Percentiles rank a stretch among this genome's conserved stretches.
These are phyloP conservation scores for Rossbeevera mucosa DNA, from an alignment of 768 basidiomycete genomes.

Conservation along the genomic window DNA sequence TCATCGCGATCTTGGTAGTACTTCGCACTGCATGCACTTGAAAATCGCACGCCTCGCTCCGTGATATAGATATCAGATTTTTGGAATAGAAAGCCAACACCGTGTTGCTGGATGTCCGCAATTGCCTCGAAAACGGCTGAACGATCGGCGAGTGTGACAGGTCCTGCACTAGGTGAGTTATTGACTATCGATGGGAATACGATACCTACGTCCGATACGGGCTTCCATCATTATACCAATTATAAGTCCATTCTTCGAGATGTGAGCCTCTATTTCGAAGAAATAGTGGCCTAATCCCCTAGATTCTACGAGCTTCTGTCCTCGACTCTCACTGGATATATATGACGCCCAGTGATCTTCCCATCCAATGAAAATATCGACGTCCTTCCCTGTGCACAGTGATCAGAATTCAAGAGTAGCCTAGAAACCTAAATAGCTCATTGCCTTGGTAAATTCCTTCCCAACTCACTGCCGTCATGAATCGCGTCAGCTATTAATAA, in stretches of 20 bases:
- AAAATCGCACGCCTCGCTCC: constrained; percentile 27
- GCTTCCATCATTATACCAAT: constrained; percentile 31
- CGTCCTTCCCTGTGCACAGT: constrained; percentile 18
- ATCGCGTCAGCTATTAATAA: constrained; percentile 24
- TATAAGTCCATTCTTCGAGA: constrained; percentile 26
- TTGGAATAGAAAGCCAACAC: constrained; percentile 18
- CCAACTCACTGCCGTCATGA: constrained; percentile 19
- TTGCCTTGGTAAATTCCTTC: constrained; percentile 29
- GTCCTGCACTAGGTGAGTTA: constrained; percentile 17
- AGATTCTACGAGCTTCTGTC: constrained; percentile 30
- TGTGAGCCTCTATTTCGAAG: constrained; percentile 27
- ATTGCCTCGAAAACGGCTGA: constrained; percentile 27
- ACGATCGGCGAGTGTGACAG: constrained; percentile 22
- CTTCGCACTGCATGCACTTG: constrained; percentile 14
- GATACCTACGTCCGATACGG: constrained; percentile 24
- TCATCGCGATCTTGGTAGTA: constrained; percentile 22
- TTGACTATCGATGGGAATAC: not conserved
- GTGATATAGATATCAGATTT: constrained; percentile 28
- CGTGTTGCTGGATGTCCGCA: constrained; percentile 30
- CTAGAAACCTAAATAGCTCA: not conserved
- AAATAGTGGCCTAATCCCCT: constrained; percentile 26
- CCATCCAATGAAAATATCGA: constrained; percentile 29
- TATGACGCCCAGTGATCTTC: constrained; percentile 21
- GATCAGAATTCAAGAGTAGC: not conserved
- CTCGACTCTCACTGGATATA: constrained; percentile 23